These are phyloP conservation scores for Echium plantagineum DNA, from an alignment of 257 asterid species.

Conservation along the genomic window DNA sequence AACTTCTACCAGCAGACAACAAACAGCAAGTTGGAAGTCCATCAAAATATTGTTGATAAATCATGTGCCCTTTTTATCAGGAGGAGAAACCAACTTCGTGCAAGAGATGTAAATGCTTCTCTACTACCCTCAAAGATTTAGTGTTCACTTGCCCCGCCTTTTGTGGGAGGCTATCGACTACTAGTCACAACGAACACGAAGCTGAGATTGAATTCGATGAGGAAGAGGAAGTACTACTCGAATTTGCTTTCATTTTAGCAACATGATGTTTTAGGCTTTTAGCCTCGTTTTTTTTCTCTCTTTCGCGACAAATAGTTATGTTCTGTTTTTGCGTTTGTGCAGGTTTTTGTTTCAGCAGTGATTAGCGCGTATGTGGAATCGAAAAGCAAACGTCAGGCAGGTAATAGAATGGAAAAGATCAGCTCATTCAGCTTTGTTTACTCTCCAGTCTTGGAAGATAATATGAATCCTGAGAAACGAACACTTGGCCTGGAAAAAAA, in stretches of 20 bases:
- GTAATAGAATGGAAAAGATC: slow-evolving; percentile 22
- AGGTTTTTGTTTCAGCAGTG: slow-evolving; percentile 68
- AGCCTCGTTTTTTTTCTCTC: too few species aligned
- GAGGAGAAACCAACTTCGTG: slow-evolving; percentile 36
- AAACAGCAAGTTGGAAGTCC: slow-evolving; percentile 10
- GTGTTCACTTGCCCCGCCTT: slow-evolving; percentile 36
- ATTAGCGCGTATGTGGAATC: slow-evolving; percentile 57
- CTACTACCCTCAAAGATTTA: slow-evolving; percentile 37
- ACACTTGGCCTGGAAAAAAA: slow-evolving; percentile 5
- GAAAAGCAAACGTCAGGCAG: slow-evolving; percentile 33
- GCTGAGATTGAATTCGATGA: slow-evolving; percentile 29
- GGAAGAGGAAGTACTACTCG: slow-evolving; percentile 50
- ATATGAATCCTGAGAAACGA: slow-evolving; percentile 9
- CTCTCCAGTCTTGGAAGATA: slow-evolving; percentile 33
- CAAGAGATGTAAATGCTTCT: slow-evolving; percentile 43
- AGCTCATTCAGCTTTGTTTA: slow-evolving; percentile 42
- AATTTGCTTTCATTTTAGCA: background rate
- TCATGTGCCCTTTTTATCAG: slow-evolving; percentile 35
- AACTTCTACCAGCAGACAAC: slow-evolving; percentile 14
- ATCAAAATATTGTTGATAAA: slow-evolving; percentile 5
- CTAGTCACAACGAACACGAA: slow-evolving; percentile 22
- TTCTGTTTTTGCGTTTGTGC: slow-evolving; percentile 2
- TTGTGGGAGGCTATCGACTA: slow-evolving; percentile 5
- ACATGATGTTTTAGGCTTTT: background rate
- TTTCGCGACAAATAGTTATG: background rate